Base-by-base conservation (phyloP, 805 yeast species). In the Candida boleticola region DNA sequence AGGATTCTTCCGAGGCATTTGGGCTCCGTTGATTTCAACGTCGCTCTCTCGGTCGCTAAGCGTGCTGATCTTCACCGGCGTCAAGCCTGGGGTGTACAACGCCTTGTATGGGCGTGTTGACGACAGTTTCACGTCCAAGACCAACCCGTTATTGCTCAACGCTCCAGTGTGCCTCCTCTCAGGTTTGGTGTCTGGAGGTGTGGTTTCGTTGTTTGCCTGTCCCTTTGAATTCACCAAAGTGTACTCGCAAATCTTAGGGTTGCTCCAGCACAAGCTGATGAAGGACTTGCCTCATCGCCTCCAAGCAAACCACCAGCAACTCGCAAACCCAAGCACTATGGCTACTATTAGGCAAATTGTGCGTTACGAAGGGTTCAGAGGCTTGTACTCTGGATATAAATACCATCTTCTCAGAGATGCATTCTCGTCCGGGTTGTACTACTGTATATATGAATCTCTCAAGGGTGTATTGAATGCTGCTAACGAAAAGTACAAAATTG, bases 171-270 rank as follows among this genome's bases (percentile, higher is more conserved):
- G 73, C 46, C 70, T 80, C 40, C 33, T 68, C 1, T 71, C 90
- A 0, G 96, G 96, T 3, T 64, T 76, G 3, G 47, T 78, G 0
- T 79, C 93, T 0, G 96, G 96, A 4, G 77, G 77, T 5, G 61
- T 72, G 2, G 80, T 85, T 11, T 74, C 88, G 3, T 27, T 74
- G 4, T 78, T 82, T 58, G 85, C 89, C 2, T 84, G 92, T 50
- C 96, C 96, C 1, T 88, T 88, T 57, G 96, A 88, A 60, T 78
- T 86, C 62, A 81, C 92, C 37, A 89, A 88, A 60, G 71, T 87
- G 6, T 86, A 83, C 47, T 84, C 92, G 29, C 96, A 88, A 59
- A 76, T 88, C 29, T 82, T 73, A n/a, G 51, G 69, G 18, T 54
- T 79, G 33, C 77, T 77, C 26, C 61, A 60, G 40, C 37, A 18